Percentiles rank a stretch among this genome's conserved stretches.
These are phyloP conservation scores for Nannochloris sp. DNA, from an alignment of 139 green algal species.

Conservation along the genomic window DNA sequence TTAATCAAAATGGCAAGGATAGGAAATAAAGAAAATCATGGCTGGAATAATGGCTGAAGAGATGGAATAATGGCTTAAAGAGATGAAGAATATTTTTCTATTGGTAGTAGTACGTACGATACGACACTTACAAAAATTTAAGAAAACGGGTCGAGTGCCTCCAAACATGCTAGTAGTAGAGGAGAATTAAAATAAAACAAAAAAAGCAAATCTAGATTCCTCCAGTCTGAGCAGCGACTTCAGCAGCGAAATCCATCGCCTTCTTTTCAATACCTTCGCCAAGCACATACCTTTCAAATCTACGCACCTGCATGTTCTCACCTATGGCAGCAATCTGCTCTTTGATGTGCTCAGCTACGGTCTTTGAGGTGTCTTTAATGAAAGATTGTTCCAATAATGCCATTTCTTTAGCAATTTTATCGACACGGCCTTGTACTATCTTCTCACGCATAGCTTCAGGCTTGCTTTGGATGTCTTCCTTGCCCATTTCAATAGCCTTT, in stretches of 20 bases:
- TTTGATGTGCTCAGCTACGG: slow-evolving; percentile 88
- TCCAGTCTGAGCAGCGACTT: slow-evolving; percentile 84
- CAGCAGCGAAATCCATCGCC: slow-evolving; percentile 80
- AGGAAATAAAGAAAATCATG: too few relatives aligned
- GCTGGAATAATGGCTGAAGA: too few relatives aligned
- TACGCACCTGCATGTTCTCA: slow-evolving; percentile 85
- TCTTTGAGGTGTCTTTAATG: slow-evolving; percentile 89
- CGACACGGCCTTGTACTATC: slow-evolving; percentile 92
- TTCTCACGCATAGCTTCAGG: slow-evolving; percentile 89
- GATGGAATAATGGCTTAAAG: background rate
- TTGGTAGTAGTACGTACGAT: background rate
- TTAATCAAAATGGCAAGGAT: too few relatives aligned
- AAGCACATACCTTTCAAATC: slow-evolving; percentile 84
- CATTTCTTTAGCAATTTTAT: slow-evolving; percentile 82
- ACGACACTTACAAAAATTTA: background rate
- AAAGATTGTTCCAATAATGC: slow-evolving; percentile 83
- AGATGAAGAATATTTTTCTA: background rate
- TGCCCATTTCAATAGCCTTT: slow-evolving; percentile 89
- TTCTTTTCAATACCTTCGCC: slow-evolving; percentile 98
- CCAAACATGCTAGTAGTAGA: too few relatives aligned
- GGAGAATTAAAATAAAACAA: too few relatives aligned
- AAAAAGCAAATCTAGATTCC: too few relatives aligned
- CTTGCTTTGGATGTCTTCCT: slow-evolving; percentile 91
- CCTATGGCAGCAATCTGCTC: slow-evolving; percentile 76
- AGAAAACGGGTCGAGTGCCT: too few relatives aligned